Percentiles rank a stretch among this genome's conserved stretches.
Conservation (phyloP, 2,329 filamentous ascomycete genomes). For the Fusarium hainanense region DNA sequence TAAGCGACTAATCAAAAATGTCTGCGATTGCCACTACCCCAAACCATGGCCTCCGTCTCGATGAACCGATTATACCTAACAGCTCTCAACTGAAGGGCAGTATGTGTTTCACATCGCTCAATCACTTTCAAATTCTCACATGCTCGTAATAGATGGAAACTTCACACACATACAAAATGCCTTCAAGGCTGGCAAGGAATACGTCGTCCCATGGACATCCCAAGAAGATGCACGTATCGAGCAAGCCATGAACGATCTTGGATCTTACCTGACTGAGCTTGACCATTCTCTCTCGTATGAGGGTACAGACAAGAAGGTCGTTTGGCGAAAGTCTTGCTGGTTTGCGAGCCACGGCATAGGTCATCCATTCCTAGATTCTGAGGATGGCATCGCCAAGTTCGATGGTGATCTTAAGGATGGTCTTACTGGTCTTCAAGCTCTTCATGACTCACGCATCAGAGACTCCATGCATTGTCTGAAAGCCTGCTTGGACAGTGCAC, state of each 20-base stretch:
- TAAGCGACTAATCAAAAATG: not conserved
- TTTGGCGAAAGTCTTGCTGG: conserved; percentile 26
- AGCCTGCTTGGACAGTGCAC: not conserved
- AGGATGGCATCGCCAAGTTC: conserved; percentile 12
- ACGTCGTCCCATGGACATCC: conserved; percentile 4
- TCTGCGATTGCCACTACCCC: not conserved
- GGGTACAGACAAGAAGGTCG: conserved; percentile 21
- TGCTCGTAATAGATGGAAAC: fast-evolving
- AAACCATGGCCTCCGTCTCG: not conserved
- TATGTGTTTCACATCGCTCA: fast-evolving
- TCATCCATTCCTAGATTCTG: conserved; percentile 6
- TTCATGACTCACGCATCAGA: not conserved
- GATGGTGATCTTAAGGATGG: conserved; percentile 21
- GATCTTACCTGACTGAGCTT: conserved; percentile 1
- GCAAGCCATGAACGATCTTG: conserved; percentile 20
- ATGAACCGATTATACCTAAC: not conserved
- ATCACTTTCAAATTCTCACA: not conserved
- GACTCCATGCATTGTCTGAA: conserved; percentile 5
- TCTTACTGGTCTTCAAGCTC: not conserved
- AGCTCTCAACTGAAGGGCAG: too few species aligned
- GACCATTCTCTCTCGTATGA: conserved; percentile 20
- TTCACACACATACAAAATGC: not conserved
- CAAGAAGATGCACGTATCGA: conserved; percentile 8
- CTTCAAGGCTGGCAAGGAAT: conserved; percentile 15
- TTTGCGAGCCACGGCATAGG: conserved; percentile 20